These are phyloP conservation scores for Datisca glomerata DNA, from an alignment of 306 rosid genomes.

Conservation along the genomic window DNA sequence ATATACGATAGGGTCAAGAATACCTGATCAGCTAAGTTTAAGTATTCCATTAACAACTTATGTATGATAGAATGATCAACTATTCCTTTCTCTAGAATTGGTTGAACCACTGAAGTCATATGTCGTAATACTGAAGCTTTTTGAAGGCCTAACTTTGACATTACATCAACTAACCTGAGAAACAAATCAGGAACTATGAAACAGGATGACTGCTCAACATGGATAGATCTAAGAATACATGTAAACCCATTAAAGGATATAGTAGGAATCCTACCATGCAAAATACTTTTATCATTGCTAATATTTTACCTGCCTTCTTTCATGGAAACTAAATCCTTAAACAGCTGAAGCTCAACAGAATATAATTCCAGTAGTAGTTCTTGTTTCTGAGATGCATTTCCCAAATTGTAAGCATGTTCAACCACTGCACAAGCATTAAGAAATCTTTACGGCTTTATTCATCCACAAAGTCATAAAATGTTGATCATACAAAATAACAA, in stretches of 20 bases:
- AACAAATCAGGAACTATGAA: constrained; percentile 10
- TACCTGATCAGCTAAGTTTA: constrained; percentile 80
- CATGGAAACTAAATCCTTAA: constrained; percentile 55
- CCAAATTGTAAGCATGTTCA: constrained; percentile 75
- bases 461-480: neutral
- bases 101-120: constrained; percentile 70
- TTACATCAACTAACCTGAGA: constrained; percentile 62
- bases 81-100: constrained; percentile 93
- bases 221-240: no score
- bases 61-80: constrained; percentile 91
- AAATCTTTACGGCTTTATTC: no score
- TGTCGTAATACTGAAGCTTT: constrained; percentile 71
- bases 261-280: no score
- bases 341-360: constrained; percentile 71
- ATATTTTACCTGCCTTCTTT: constrained; percentile 89
- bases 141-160: constrained; percentile 63
- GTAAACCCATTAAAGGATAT: no score
- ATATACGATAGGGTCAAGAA: constrained; percentile 4
- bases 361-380: constrained; percentile 63
- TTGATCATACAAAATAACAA: neutral
- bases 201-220: constrained; percentile 1
- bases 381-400: constrained; percentile 75
- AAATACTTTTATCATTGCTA: no score
- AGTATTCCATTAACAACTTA: constrained; percentile 62
- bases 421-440: constrained; percentile 36